Evolutionary conservation across 2,329 filamentous ascomycete genomes (phyloP), one percentile per base, ranked within the genome.

Genomic region (Ascochyta clinopodiicola): DNA sequence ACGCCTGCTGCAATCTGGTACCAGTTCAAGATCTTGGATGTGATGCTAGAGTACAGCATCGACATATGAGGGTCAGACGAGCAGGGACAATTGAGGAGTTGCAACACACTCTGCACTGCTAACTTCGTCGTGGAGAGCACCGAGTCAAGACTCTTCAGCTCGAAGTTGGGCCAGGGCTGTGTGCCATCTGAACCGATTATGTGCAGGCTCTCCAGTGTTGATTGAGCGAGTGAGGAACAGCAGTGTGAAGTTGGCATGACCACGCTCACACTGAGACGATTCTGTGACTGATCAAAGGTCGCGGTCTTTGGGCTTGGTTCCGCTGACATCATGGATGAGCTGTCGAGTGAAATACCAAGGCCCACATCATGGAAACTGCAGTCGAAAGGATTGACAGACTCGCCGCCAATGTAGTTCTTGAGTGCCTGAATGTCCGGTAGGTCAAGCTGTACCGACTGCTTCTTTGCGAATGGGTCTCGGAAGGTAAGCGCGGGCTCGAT

Each of bases 41-140:
- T 64, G 49, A 74, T 74, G 59, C 69, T 72, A 4, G 67, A 67
- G 61, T 73, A 74, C 3, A 74, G 64, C 69, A 73, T 73, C 7
- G 69, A 70, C 24, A 72, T 66, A 43, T 74, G 71, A 4, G 71
- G 68, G 40, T 72, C 64, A 13, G 66, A 67, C 1, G 70, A 68
- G 59, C 71, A 74, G 13, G 67, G 59, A 53, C 71, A 74, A 19
- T 51, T 45, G 40, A 74, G 64, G 6, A 73, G 63, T 38, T 71
- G 60, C 10, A 64, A 54, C n/a, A 74, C 61, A 35, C 64, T 70
- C 37, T 65, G 51, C 12, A 69, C 62, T 7, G 69, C 70, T 3
- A 63, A 54, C 39, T 65, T 70, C 15, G 64, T 68, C 37, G 63
- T 66, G 29, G 62, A 64, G 15, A 73, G 68, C 6, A 71, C 62